Base-by-base conservation (phyloP, 176 grass and related monocot species). In the Raddia distichophylla region DNA sequence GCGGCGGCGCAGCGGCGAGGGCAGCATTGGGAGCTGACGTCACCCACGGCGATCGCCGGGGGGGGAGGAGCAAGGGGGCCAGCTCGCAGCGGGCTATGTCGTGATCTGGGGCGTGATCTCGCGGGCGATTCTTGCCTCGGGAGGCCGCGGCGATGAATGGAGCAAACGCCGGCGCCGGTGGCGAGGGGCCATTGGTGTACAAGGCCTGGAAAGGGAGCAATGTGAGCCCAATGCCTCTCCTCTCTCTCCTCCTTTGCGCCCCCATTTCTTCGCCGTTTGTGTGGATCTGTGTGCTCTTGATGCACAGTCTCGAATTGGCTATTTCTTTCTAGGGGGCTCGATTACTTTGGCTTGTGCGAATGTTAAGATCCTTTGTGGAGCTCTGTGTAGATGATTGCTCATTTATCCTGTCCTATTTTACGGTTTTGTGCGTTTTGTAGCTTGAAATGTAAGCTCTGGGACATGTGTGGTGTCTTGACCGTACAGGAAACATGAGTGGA, bases 141-240 rank as follows among this genome's bases (percentile, higher is more conserved):
- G 27, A 45, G 27, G 42, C 69, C 83, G 64, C 57, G 67, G 67
- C 32, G 73, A 90, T 90, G 88, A 78, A 89, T 77, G 87, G 77
- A 1, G 10, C 82, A 16, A 56, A 44, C 51, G 70, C 87, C 64
- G 82, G 75, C 68, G 16, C 69, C 19, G 53, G 51, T 15, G 73
- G 67, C 15, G 79, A 86, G 22, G 83, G 58, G 79, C 79, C 60
- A 16, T n/a, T 86, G 74, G 83, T 90, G 51, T 90, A 90, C 83
- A 34, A 90, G 88, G 79, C 83, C 52, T 90, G 88, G 88, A 90
- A 90, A 47, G 88, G 88, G 33, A 86, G 49, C 83, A 90, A 90
- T 73, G 88, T 90, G 79, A 90, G 88, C 67, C 66, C 51, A 72
- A 65, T 49, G 78, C 65, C 80, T 43, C 14, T 22, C 40, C 8